These are phyloP conservation scores for Alternaria consortialis DNA, from an alignment of 2,329 filamentous ascomycete species.

Conservation along the genomic window DNA sequence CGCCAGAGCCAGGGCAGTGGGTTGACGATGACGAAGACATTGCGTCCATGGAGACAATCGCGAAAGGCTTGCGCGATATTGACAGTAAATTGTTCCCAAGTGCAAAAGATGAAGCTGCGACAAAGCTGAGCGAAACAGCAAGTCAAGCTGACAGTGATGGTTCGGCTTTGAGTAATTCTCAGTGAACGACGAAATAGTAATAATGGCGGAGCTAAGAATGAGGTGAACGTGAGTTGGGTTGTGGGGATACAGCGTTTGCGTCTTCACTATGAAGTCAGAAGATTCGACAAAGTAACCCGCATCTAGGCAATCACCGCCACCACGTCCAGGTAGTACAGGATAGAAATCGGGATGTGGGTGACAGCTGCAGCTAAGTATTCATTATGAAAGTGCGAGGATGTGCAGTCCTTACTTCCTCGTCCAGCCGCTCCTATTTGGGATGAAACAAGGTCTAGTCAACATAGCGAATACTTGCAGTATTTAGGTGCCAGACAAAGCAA, in stretches of 20 bases:
- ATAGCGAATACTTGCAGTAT: not conserved
- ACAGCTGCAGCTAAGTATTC: not conserved
- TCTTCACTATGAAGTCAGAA: conserved; percentile 6
- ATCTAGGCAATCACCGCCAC: not conserved
- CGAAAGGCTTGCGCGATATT: not conserved
- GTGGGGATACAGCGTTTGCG: conserved; percentile 14
- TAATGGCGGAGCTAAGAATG: conserved; percentile 7
- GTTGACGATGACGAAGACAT: not conserved
- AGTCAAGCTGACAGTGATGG: not conserved
- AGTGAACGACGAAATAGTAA: not conserved
- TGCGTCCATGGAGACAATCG: not conserved
- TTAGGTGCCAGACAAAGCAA: not conserved
- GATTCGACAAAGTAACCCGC: not conserved
- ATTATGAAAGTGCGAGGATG: not conserved
- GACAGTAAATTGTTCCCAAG: not conserved
- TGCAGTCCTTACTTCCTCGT: not conserved
- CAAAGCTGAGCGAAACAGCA: not conserved
- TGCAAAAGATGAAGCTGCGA: not conserved
- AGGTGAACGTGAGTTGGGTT: conserved; percentile 8
- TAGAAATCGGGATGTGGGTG: not conserved
- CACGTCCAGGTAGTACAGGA: not conserved
- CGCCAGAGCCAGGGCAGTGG: not conserved
- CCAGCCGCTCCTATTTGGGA: not conserved
- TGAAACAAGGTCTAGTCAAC: not conserved
- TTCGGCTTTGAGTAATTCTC: not conserved